Percentiles rank a stretch among this genome's conserved stretches.
phyloP scores from a whole-genome alignment of 768 basidiomycete species.

The Pholiota molesta region DNA sequence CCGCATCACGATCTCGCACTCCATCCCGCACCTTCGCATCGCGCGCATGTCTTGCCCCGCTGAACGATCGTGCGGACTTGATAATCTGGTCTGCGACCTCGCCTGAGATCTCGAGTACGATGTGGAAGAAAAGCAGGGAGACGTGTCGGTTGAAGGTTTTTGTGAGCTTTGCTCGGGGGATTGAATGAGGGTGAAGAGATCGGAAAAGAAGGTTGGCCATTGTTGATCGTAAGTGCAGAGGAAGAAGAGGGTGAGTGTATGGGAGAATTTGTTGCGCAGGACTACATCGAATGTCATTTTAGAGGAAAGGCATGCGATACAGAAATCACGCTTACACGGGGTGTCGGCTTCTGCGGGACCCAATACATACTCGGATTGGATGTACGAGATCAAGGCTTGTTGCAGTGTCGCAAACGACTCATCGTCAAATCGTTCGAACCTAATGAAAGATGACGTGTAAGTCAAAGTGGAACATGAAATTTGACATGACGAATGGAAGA shows the following conservation, averaged over 20 bases:
- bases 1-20: constrained; percentile 88
- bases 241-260: constrained; percentile 88
- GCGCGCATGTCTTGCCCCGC: constrained; percentile 68
- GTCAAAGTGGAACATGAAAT: constrained; percentile 1
- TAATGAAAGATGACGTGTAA: constrained; percentile 26
- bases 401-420: constrained; percentile 74
- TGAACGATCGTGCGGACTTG: constrained; percentile 81
- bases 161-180: constrained; percentile 57
- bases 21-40: constrained; percentile 88
- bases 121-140: constrained; percentile 86
- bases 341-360: constrained; percentile 84
- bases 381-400: constrained; percentile 78
- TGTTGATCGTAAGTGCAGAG: constrained; percentile 84
- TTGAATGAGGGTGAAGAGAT: constrained; percentile 75
- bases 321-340: constrained; percentile 61
- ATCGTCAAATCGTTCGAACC: constrained; percentile 69
- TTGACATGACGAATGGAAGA: neutral
- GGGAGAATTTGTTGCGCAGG: constrained; percentile 93
- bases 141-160: constrained; percentile 79
- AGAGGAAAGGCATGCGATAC: constrained; percentile 6
- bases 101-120: constrained; percentile 92
- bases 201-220: constrained; percentile 85
- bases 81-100: constrained; percentile 97
- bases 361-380: constrained; percentile 85
- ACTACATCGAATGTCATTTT: constrained; percentile 44